A percentile compares a stretch with the other conserved stretches of the same genome.
These are phyloP conservation scores for Emmonsia crescens DNA, from an alignment of 2,329 filamentous ascomycete genomes.

Conservation along the genomic window DNA sequence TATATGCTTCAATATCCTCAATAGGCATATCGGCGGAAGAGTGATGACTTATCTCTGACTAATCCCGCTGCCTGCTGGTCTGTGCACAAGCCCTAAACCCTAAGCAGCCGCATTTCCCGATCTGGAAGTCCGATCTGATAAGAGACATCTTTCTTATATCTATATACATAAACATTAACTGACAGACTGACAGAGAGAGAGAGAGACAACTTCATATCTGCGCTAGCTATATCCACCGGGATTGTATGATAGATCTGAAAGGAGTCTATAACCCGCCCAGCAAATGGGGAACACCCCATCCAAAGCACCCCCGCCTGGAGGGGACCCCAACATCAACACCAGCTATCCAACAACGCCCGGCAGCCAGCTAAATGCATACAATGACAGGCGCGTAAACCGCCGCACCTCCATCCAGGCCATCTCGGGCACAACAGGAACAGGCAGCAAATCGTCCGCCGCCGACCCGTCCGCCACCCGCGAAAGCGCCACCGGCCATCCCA, in stretches of 20 bases:
- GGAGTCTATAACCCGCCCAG: not conserved
- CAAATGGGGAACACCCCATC: conserved; percentile 40
- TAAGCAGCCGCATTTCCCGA: not conserved
- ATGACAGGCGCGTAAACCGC: conserved; percentile 30
- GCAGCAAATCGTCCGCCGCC: conserved; percentile 28
- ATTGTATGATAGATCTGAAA: not conserved
- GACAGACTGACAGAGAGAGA: too few relatives aligned
- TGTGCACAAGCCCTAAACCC: conserved; percentile 1
- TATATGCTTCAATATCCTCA: too few relatives aligned
- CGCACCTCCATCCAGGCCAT: conserved; percentile 33
- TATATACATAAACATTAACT: not conserved
- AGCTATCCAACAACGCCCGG: conserved; percentile 15
- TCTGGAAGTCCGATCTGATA: not conserved
- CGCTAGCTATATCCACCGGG: not conserved
- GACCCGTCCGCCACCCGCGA: conserved; percentile 35
- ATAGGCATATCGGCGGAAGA: too few relatives aligned
- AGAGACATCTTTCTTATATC: not conserved
- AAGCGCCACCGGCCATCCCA: conserved; percentile 32
- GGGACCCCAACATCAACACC: conserved; percentile 13
- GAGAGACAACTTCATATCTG: not conserved
- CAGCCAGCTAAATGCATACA: conserved; percentile 1
- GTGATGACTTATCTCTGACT: not conserved
- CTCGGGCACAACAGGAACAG: conserved; percentile 18
- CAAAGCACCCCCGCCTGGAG: conserved; percentile 27
- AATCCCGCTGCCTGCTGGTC: not conserved